Evolutionary conservation across 75 land plant genomes (phyloP), one percentile per base, ranked within the genome.

Genomic region (Isoetes taiwanensis): DNA sequence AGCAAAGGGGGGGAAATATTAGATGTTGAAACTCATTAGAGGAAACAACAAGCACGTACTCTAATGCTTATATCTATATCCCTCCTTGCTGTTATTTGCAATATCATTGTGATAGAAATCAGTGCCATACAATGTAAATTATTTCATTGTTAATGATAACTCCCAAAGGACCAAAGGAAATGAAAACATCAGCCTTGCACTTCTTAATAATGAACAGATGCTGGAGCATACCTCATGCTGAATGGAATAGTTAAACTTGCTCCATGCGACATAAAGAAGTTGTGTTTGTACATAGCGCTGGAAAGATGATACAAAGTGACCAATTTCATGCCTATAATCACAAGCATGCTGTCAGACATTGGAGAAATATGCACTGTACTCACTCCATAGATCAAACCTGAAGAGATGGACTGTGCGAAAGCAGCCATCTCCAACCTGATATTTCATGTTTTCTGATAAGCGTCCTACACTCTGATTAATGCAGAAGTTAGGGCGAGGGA

Each of bases 321-420:
- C 58, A 43, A 62, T 56, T 56, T 69, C 67, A 23, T 69, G 72
- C 72, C 72, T 69, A 33, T 28, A 1, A 31, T 11, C 21, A 29
- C 20, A 61, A 31, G 40, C 26, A 63, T 28, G 14, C 14, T 8
- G 34, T 24, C 61, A 20, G 33, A 2, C 20, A 26, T 3, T 41
- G 20, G 10, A 42, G 14, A 50, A 30, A 19, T 42, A 41, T 16
- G 2, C 26, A 17, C 1, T 16, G 27, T 38, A 25, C 43, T 57
- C 25, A 29, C 19, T 10, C 32, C 41, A 57, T 30, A 6, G 24
- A 43, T 25, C 19, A 28, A 11, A 65, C 67, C 67, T 65, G 42
- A 65, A 65, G 20, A 41, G 67, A n/a, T 65, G 67, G 34, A 65
- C 61, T 11, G 64, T 56, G n/a, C 67, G 67, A 56, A 65, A 56